phyloP scores from a whole-genome alignment of 1,284 basidiomycete species.

The Irpex rosettiformis region DNA sequence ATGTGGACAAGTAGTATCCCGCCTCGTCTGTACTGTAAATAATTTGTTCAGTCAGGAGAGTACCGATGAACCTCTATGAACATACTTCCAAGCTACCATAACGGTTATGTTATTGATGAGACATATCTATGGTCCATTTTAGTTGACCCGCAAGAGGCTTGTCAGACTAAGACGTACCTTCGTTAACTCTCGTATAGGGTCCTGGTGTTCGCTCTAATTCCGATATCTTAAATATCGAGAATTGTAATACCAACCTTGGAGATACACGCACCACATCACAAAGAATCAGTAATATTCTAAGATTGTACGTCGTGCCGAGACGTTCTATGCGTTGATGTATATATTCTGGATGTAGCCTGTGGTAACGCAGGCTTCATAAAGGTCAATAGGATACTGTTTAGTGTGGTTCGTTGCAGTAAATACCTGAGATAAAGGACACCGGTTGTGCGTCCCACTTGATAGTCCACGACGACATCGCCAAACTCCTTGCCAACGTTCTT shows the following conservation, averaged over 20 bases:
- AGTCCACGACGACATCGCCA: conserved; percentile 91
- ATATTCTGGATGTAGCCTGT: conserved; percentile 97
- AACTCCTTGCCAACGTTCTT: conserved; percentile 92
- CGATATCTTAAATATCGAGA: too few species aligned
- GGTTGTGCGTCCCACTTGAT: conserved; percentile 93
- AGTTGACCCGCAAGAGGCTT: background rate
- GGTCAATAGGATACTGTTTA: too few species aligned
- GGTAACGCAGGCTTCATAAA: conserved; percentile 80
- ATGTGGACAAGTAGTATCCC: conserved; percentile 86
- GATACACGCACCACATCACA: conserved; percentile 83
- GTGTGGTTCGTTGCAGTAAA: too few species aligned
- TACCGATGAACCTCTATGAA: conserved; percentile 11
- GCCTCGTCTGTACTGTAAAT: conserved; percentile 79
- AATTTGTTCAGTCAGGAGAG: background rate
- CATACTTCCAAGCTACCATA: conserved; percentile 90
- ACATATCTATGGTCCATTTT: conserved; percentile 49
- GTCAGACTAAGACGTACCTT: conserved; percentile 45
- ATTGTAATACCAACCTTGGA: too few species aligned
- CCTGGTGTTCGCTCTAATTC: conserved; percentile 81
- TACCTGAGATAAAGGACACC: conserved; percentile 92
- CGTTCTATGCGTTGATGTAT: conserved; percentile 89
- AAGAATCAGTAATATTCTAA: conserved; percentile 86
- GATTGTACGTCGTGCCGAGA: conserved; percentile 77
- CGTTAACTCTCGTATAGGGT: conserved; percentile 88
- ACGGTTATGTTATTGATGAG: conserved; percentile 92